Evolutionary conservation across 2,329 filamentous ascomycete genomes (phyloP).

Genomic region (Diaporthe caulivora): DNA sequence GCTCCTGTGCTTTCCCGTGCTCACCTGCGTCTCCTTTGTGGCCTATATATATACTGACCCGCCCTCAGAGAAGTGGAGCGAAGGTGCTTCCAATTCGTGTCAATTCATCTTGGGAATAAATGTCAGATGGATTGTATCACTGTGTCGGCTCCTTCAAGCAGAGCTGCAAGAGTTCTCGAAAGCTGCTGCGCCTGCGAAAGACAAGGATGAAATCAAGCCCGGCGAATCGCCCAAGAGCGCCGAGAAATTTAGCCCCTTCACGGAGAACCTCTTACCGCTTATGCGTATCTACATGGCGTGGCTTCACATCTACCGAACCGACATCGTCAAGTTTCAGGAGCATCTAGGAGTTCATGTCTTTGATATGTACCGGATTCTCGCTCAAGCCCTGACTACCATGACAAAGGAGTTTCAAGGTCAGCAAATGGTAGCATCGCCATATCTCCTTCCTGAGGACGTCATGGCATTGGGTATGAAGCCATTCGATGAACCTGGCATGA

Average conservation of each 20-base stretch:
- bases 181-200: conserved; percentile 58
- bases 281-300: conserved; percentile 67
- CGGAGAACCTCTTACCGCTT: conserved; percentile 62
- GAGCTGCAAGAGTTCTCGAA: conserved; percentile 69
- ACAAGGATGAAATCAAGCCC: conserved; percentile 44
- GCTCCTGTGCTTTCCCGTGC: not conserved
- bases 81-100: conserved; percentile 60
- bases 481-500: conserved; percentile 54
- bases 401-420: conserved; percentile 57
- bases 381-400: conserved; percentile 62
- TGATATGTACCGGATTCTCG: conserved; percentile 60
- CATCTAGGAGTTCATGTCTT: conserved; percentile 60
- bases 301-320: conserved; percentile 60
- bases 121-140: conserved; percentile 78
- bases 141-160: conserved; percentile 78
- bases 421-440: conserved; percentile 56
- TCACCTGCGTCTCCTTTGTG: conserved; percentile 6
- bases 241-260: conserved; percentile 51
- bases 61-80: conserved; percentile 59
- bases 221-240: conserved; percentile 42
- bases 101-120: conserved; percentile 83
- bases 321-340: conserved; percentile 60
- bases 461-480: conserved; percentile 59
- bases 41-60: conserved; percentile 38
- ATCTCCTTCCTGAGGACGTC: conserved; percentile 65